A percentile compares a stretch with the other conserved stretches of the same genome.
Conservation (phyloP, 2,329 filamentous ascomycete genomes). For the Thermoascus crustaceus region DNA sequence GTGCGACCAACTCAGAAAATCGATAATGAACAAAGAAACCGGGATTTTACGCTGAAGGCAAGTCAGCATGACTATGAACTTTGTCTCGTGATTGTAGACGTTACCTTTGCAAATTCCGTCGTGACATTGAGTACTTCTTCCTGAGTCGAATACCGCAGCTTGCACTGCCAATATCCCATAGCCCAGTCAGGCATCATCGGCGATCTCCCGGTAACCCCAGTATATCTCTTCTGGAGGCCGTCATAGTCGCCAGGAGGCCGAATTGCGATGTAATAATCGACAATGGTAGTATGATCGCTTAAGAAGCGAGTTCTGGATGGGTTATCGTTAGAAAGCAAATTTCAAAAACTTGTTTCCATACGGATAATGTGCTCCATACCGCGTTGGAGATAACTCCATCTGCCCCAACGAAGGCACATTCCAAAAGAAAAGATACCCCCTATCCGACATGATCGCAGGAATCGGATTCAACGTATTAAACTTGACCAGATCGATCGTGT, state of each 20-base stretch:
- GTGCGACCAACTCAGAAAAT: constrained; percentile 60
- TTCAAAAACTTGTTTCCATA: no score
- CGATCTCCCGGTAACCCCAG: constrained; percentile 48
- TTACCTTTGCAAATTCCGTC: constrained; percentile 47
- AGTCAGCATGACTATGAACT: no score
- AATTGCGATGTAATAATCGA: constrained; percentile 56
- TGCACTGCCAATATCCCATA: constrained; percentile 62
- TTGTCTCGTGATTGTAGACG: no score
- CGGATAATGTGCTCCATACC: constrained; percentile 42
- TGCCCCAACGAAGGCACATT: constrained; percentile 54
- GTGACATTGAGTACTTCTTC: constrained; percentile 55
- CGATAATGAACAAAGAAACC: constrained; percentile 57
- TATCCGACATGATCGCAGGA: constrained; percentile 50
- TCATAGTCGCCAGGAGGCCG: constrained; percentile 40
- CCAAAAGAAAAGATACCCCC: constrained; percentile 56
- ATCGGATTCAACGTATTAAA: constrained; percentile 57
- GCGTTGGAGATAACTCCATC: constrained; percentile 50
- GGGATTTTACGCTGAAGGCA: constrained; percentile 51
- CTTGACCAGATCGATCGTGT: constrained; percentile 54
- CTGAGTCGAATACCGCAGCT: constrained; percentile 57
- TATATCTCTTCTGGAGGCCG: constrained; percentile 49
- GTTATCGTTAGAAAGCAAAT: no score
- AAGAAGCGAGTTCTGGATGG: no score
- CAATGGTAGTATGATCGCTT: constrained; percentile 43
- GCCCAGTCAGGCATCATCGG: constrained; percentile 64